phyloP scores from a whole-genome alignment of 2,329 filamentous ascomycete genomes.

The Alternaria alternata region DNA sequence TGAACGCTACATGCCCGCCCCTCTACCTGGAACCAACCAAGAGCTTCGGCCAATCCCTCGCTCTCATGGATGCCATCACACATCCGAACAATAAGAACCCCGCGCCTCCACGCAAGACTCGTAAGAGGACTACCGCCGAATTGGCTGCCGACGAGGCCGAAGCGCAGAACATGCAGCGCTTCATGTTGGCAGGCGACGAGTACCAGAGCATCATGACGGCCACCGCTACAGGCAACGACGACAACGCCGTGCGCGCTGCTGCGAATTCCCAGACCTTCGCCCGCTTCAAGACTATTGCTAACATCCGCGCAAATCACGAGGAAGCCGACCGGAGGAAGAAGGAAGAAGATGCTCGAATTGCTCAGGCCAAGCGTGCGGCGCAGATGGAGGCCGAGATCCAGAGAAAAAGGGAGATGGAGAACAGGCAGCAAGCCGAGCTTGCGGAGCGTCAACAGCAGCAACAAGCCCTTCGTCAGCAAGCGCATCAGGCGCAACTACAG shows the following conservation, averaged over 20 bases:
- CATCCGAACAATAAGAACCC: slow-evolving; percentile 80
- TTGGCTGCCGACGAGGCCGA: slow-evolving; percentile 93
- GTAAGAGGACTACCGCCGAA: slow-evolving; percentile 94
- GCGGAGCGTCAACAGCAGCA: slow-evolving; percentile 58
- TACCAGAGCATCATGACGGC: slow-evolving; percentile 69
- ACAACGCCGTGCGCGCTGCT: slow-evolving; percentile 68
- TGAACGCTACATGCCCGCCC: slow-evolving; percentile 75
- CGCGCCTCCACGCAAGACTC: slow-evolving; percentile 83
- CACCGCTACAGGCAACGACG: slow-evolving; percentile 69
- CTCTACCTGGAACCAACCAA: slow-evolving; percentile 80
- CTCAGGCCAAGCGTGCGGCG: slow-evolving; percentile 52
- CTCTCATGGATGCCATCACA: slow-evolving; percentile 73
- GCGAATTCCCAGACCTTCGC: slow-evolving; percentile 88
- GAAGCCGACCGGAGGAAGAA: slow-evolving; percentile 68
- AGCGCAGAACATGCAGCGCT: slow-evolving; percentile 86
- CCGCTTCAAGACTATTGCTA: slow-evolving; percentile 88
- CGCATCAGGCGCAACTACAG: slow-evolving; percentile 42
- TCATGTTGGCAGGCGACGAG: slow-evolving; percentile 93
- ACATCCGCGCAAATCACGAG: slow-evolving; percentile 79
- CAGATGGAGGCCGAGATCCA: slow-evolving; percentile 46
- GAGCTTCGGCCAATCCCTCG: slow-evolving; percentile 72
- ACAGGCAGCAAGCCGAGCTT: slow-evolving; percentile 44
- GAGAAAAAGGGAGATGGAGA: slow-evolving; percentile 47
- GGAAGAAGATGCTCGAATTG: slow-evolving; percentile 58
- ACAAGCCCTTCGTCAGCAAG: slow-evolving; percentile 59